These are phyloP conservation scores for Sequoia sempervirens DNA, from an alignment of 75 land plant genomes.

Conservation along the genomic window DNA sequence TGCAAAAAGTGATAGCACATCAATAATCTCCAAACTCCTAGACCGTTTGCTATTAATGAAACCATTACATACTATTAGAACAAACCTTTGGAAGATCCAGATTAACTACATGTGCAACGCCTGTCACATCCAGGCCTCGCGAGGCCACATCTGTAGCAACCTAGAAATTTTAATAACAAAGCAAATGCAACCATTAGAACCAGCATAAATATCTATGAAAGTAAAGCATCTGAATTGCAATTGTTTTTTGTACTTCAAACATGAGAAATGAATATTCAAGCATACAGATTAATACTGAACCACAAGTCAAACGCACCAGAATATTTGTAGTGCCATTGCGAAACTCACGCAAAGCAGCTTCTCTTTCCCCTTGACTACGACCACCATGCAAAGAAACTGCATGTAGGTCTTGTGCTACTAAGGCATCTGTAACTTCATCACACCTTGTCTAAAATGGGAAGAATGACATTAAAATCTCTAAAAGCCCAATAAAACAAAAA, in stretches of 20 bases:
- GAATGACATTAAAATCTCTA: not conserved
- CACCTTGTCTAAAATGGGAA: conserved; percentile 52
- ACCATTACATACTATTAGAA: not conserved
- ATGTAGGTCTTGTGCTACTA: conserved; percentile 62
- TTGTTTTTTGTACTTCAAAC: not conserved
- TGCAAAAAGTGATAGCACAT: not conserved
- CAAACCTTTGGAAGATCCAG: conserved; percentile 78
- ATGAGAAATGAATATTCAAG: no score
- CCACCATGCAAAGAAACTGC: conserved; percentile 84
- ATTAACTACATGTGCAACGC: conserved; percentile 81
- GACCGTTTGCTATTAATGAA: not conserved
- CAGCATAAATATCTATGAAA: not conserved
- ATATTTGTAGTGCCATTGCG: conserved; percentile 64
- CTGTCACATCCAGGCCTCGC: conserved; percentile 76
- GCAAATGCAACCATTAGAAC: not conserved
- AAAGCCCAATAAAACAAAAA: not conserved
- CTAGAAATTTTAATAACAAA: conserved; percentile 12
- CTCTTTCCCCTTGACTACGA: conserved; percentile 71
- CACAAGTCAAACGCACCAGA: conserved; percentile 28
- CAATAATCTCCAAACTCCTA: not conserved
- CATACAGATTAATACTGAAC: not conserved
- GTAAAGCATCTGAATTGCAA: not conserved
- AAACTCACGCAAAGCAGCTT: conserved; percentile 71
- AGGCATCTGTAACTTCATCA: conserved; percentile 72
- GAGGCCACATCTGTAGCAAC: conserved; percentile 88